Base-by-base conservation (phyloP, 2,329 filamentous ascomycete species). In the Sclerotinia spermophila region DNA sequence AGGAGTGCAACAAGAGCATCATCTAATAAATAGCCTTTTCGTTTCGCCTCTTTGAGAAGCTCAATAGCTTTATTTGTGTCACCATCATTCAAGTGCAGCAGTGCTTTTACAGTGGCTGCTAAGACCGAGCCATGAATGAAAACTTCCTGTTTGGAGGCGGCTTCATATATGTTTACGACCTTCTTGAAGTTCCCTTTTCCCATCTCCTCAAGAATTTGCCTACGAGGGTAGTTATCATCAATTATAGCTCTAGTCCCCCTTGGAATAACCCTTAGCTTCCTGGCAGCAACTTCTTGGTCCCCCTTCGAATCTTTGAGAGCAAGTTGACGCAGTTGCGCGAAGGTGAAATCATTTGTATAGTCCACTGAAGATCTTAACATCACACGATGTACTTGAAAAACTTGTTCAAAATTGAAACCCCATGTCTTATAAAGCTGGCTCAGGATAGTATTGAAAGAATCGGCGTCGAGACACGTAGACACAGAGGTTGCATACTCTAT, bases 361-460 rank as follows among this genome's bases (percentile, higher is more conserved):
- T 33, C 38, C 10, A 48, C 33, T 15, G 53, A 59, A 17, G 72
- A 45, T 5, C 60, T 48, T 15, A 48, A 59, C 24, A 78, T 66
- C 13, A 56, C 33, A 42, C 70, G 62, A 71, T 74, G 78, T 13
- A 80, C 40, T 30, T 66, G 38, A 38, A 70, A 72, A 8, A 74
- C 33, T 42, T 79, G 73, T 13, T 75, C 56, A 60, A 74, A 78
- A 19, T 71, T 71, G 38, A 78, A 76, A 5, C 70, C 72, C 73
- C 73, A 78, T 5, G 64, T 70, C 10, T 72, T 70, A 48, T 71
- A 71, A 60, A 73, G 78, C n/a, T 76, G 72, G 33, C 70, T 72
- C 5, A 80, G 69, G 35, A 79, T 76, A 10, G 71, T 73, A 65
- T 79, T 79, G 66, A 78, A 71, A n/a, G 76, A 76, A 10, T 72